phyloP scores from a whole-genome alignment of 495 filamentous ascomycete species.

The Aspergillus affinis region DNA sequence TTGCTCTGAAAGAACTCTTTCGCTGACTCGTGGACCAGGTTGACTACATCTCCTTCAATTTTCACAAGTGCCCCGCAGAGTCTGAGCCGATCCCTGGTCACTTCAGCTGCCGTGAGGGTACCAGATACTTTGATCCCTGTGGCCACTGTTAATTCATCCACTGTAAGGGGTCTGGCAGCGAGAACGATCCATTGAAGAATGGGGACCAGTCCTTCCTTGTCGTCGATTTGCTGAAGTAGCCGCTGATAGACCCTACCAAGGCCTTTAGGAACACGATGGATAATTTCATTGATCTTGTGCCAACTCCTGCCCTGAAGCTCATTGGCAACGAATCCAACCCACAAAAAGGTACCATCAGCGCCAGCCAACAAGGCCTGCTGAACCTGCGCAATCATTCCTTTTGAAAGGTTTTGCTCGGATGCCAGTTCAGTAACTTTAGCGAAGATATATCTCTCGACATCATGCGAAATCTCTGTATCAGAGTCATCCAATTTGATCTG shows the following conservation, averaged over 20 bases:
- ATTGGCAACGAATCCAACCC: slow-evolving; percentile 44
- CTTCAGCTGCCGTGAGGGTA: slow-evolving; percentile 10
- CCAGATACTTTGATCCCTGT: slow-evolving; percentile 11
- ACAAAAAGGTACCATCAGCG: slow-evolving; percentile 47
- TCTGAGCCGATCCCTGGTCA: slow-evolving; percentile 11
- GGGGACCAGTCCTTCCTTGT: slow-evolving; percentile 19
- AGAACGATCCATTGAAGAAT: slow-evolving; percentile 30
- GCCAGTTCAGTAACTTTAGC: slow-evolving; percentile 38
- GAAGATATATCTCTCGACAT: slow-evolving; percentile 37
- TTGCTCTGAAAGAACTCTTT: slow-evolving; percentile 26
- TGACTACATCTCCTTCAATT: slow-evolving; percentile 18
- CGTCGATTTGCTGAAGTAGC: slow-evolving; percentile 21
- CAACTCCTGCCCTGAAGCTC: slow-evolving; percentile 31
- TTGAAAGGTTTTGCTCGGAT: slow-evolving; percentile 16
- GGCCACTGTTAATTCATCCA: slow-evolving; percentile 24
- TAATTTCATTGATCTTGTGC: slow-evolving; percentile 16
- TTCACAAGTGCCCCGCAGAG: slow-evolving; percentile 22
- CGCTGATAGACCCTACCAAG: slow-evolving; percentile 23
- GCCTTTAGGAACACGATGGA: slow-evolving; percentile 19
- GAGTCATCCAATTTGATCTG: slow-evolving; percentile 26
- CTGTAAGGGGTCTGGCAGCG: slow-evolving; percentile 23
- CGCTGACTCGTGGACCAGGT: slow-evolving; percentile 28
- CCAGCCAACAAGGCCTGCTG: slow-evolving; percentile 29
- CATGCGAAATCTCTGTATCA: slow-evolving; percentile 27
- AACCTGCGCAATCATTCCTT: slow-evolving; percentile 23